Evolutionary conservation across 768 basidiomycete genomes (phyloP), one percentile per base, ranked within the genome.

Genomic region (Termitomyces sp.): DNA sequence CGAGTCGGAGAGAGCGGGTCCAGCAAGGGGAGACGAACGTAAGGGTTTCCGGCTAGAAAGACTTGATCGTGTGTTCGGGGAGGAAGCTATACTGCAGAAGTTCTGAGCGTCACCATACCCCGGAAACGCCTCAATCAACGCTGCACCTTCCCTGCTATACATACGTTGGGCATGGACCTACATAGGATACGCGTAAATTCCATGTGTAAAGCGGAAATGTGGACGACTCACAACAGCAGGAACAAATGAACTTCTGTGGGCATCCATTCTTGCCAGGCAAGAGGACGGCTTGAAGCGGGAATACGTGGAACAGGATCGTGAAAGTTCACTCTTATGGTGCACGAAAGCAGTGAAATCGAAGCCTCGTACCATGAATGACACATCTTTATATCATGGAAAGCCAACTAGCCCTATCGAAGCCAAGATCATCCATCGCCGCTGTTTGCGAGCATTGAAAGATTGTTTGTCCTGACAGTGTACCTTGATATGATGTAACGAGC

Each of bases 21-120:
- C 73, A 10, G 77, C 72, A 16, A 79, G 68, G 14, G 77, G 78
- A 20, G 78, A 79, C 2, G 78, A 78, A 13, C 73, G 71, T 22
- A 75, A 48, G 0, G 76, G 77, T 24, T 68, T 73, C 8, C 71
- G 59, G 38, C 61, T 53, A 0, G 64, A 52, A 22, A 28, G 32
- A 45, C 52, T 57, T 24, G 9, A 16, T 9, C 61, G 32, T 62
- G 45, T 64, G 58, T 13, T 61, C 60, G 30, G 62, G 54, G 50
- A 50, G 28, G 35, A 28, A 16, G 24, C 45, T 28, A 35, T 12
- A 53, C n/a, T 14, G 13, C 6, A 14, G 8, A 40, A 14, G n/a
- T 54, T 42, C n/a, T 24, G 40, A 54, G 44, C 24, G 28, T 18
- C 42, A 38, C 33, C 24, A 26, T 18, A 7, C 22, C 16, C 49